Evolutionary conservation across 2,329 filamentous ascomycete genomes (phyloP), one percentile per base, ranked within the genome.

Genomic region (Cercospora zeina): DNA sequence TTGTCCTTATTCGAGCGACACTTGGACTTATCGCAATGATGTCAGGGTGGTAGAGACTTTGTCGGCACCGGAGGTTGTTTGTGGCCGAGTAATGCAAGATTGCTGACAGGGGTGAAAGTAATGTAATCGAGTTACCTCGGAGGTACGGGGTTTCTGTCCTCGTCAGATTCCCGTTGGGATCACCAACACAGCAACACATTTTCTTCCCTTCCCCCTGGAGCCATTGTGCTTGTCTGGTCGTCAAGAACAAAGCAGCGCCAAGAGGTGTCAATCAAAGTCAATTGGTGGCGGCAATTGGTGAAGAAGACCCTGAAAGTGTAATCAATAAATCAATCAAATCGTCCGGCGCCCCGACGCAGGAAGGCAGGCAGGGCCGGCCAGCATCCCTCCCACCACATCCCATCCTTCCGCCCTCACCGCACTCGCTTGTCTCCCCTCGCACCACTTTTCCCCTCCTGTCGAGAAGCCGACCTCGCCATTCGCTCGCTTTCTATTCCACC

Each of bases 371-470:
- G 9, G 49, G 14, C 30, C 30, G 49, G 49, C 49, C 33, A 34
- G 11, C 36, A 3, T 39, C 16, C 49, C 49, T 21, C 27, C 49
- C 49, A 53, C 49, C 49, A 53, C 31, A 31, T 27, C 6, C 3
- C 49, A 53, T 53, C 49, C 49, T 53, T 53, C 49, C 49, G 49
- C 30, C 49, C 27, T 53, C 49, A 53, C 49, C 49, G 49, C 49
- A 53, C 30, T 53, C 49, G 49, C 49, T 53, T 34, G 14, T 4
- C 14, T 50, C 14, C 49, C 49, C 9, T 34, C 47, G 47, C 11
- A 53, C 49, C 8, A 33, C 16, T 53, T 16, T 21, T 33, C n/a
- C 33, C 19, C 49, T 16, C 49, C 27, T 16, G 27, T 27, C 3
- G 49, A 31, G 13, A 27, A 31, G 30, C 47, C 27, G 24, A 16